Evolutionary conservation across 2,329 filamentous ascomycete species (phyloP), one percentile per base, ranked within the genome.

Genomic region (Paraphoma sp.): DNA sequence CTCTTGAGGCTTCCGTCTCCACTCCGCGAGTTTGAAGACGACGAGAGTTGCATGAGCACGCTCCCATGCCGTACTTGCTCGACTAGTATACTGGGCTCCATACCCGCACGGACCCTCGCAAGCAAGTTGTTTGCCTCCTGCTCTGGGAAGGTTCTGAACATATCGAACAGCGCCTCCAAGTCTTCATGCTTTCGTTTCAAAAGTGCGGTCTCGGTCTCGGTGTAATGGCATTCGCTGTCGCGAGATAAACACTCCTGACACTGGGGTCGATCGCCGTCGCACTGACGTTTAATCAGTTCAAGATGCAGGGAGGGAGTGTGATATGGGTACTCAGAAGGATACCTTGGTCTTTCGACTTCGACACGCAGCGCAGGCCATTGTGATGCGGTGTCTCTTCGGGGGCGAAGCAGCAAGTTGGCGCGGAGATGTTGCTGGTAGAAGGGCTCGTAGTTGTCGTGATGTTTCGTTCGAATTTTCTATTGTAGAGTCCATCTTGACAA

Each of bases 261-360:
- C 10, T 40, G 53, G 16, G 63, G 61, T 10, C 59, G 63, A 1
- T 45, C 51, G 23, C 61, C 63, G 48, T 66, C 56, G 40, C 63
- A 66, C 63, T 66, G 49, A 6, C 14, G 33, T 36, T 36, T 6
- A 14, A 36, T 36, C 33, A 12, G 8, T 12, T 50, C 4, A 5
- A 23, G 30, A n/a, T 14, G 48, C n/a, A 43, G 28, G 45, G 10
- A 18, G 54, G 42, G 8, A 29, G 12, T 28, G 16, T 16, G 29
- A 5, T 57, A 11, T 9, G 30, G 40, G 41, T n/a, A 38, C 23
- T 38, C 17, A 29, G 40, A 30, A 4, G 10, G 23, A 23, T 41
- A 65, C 63, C 63, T 65, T 65, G 9, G 59, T 62, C 59, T 64
- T 64, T 14, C 63, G 60, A 28, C n/a, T 44, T 48, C 63, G 57